Conservation (phyloP, 257 asterid genomes). For the Echium plantagineum region DNA sequence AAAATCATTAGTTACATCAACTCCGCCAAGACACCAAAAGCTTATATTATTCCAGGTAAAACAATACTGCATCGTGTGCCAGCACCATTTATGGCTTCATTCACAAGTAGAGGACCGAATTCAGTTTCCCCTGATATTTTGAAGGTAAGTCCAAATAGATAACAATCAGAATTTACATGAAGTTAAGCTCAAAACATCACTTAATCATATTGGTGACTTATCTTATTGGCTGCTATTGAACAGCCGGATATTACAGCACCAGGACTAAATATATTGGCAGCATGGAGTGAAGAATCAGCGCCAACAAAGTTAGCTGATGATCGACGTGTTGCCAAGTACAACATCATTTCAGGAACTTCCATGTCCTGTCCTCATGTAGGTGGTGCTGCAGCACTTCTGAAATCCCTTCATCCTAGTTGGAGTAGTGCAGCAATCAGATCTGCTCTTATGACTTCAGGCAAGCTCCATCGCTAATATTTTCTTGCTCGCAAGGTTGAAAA, state of each 20-base stretch:
- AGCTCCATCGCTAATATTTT: background rate
- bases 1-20: constrained; percentile 20
- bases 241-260: constrained; percentile 97
- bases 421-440: constrained; percentile 93
- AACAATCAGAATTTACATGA: background rate
- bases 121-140: constrained; percentile 25
- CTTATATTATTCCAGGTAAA: constrained; percentile 15
- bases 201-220: background rate
- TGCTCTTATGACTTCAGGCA: constrained; percentile 78
- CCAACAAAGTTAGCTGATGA: constrained; percentile 54
- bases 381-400: constrained; percentile 67
- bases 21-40: constrained; percentile 23
- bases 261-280: constrained; percentile 80
- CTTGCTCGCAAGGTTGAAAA: background rate
- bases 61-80: constrained; percentile 21
- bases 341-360: constrained; percentile 73
- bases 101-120: constrained; percentile 37
- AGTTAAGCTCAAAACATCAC: background rate
- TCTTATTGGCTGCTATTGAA: background rate
- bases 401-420: constrained; percentile 86
- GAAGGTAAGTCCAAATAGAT: constrained; percentile 19
- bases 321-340: constrained; percentile 51
- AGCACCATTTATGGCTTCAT: constrained; percentile 38
- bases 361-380: constrained; percentile 89
- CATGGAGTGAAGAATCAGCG: constrained; percentile 87